Evolutionary conservation across 805 yeast genomes (phyloP), one percentile per base, ranked within the genome.

Genomic region (Helenozyma rhizophorensis): DNA sequence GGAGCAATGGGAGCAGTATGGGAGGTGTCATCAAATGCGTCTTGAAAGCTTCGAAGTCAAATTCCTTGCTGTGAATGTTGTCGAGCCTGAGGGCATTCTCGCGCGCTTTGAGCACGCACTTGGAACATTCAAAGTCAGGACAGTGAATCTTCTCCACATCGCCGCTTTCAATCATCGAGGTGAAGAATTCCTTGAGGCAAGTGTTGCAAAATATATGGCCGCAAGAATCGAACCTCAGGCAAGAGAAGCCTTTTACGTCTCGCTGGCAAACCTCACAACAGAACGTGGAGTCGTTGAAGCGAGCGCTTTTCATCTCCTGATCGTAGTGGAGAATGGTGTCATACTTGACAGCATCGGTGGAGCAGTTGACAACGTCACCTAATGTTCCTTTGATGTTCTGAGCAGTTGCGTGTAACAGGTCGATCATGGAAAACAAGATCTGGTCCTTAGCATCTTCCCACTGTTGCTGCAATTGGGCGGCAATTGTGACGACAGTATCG

Each of bases 221-320:
- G 2, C 62, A 55, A 2, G 15, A 26, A 1, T 62, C 52, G 33
- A 70, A 58, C 29, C 39, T 28, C 10, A 53, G 43, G 43, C 74
- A 69, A 4, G 47, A 36, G 0, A 24, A 33, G 1, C 84, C 84
- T 36, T 70, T 72, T 30, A 54, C 56, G 21, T 60, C 65, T 14
- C 59, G 66, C 40, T 74, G 72, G 47, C 85, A 79, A 1, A 79
- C 76, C n/a, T 70, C 72, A 50, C 84, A 79, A 3, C 56, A 44
- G 39, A 68, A 74, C 6, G 77, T 66, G 9, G 47, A 43, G 9
- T 37, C 33, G 5, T 60, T 39, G 40, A 70, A 71, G 9, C 55
- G 53, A 1, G 45, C 32, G 10, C 44, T 34, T 12, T 30, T 16
- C 3, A 48, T 49, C 4, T 36, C n/a, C 10, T 40, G 22, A 35